These are phyloP conservation scores for Nemania sp. DNA, from an alignment of 2,329 filamentous ascomycete species.

Conservation along the genomic window DNA sequence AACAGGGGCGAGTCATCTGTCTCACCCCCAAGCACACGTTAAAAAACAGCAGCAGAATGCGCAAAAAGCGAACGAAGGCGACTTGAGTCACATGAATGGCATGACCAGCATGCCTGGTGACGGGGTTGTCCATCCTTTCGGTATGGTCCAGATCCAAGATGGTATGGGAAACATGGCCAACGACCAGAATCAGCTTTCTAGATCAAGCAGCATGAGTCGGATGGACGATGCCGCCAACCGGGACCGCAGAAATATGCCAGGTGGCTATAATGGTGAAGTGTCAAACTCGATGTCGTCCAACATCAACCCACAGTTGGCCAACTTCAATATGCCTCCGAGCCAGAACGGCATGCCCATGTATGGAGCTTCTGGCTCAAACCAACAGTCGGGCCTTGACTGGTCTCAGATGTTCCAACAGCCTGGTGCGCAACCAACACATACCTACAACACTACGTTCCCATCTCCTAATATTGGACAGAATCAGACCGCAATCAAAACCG, in stretches of 20 bases:
- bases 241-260: slow-evolving; percentile 69
- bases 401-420: slow-evolving; percentile 79
- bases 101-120: slow-evolving; percentile 69
- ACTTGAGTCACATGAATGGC: slow-evolving; percentile 71
- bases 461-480: slow-evolving; percentile 74
- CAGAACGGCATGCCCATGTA: slow-evolving; percentile 75
- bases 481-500: slow-evolving; percentile 77
- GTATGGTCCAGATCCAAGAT: slow-evolving; percentile 68
- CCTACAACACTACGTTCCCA: slow-evolving; percentile 71
- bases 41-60: slow-evolving; percentile 79
- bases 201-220: slow-evolving; percentile 70
- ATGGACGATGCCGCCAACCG: slow-evolving; percentile 67
- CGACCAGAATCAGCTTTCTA: slow-evolving; percentile 72
- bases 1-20: slow-evolving; percentile 92
- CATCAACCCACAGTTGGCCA: slow-evolving; percentile 72
- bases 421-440: slow-evolving; percentile 70
- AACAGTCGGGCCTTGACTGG: slow-evolving; percentile 77
- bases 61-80: slow-evolving; percentile 64
- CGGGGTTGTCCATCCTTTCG: slow-evolving; percentile 68
- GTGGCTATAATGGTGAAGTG: slow-evolving; percentile 67
- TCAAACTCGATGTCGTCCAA: slow-evolving; percentile 71
- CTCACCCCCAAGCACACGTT: slow-evolving; percentile 89
- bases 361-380: slow-evolving; percentile 69
- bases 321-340: slow-evolving; percentile 72
- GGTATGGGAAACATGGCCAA: slow-evolving; percentile 70